Base-by-base conservation (phyloP, 768 basidiomycete genomes). In the Lenzites betulinus region DNA sequence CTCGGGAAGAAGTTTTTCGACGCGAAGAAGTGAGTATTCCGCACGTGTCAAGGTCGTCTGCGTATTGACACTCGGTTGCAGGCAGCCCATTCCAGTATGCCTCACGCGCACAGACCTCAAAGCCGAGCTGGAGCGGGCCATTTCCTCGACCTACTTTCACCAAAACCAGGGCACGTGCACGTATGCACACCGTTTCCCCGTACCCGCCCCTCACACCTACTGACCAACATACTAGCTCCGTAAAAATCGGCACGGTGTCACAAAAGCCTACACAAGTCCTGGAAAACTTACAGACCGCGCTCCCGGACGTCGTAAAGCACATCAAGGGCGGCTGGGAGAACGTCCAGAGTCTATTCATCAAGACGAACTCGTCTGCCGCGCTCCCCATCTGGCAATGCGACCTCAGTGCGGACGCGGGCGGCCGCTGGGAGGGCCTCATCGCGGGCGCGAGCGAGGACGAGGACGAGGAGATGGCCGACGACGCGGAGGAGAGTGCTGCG, bases 11-110 rank as follows among this genome's bases (percentile, higher is more conserved):
- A 89, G 67, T 98, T 93, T 84, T 94, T 98, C 67, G 84, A 92
- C 30, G 93, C 95, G 1, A 98, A 98, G 77, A 98, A 98, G 95
- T 97, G 66, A 64, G 91, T 67, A 4, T 58, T 15, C 23, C 55
- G 38, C 63, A 46, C 57, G 64, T n/a, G 64, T 64, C 18, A 44
- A 26, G 46, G 20, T 15, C 43, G 13, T 16, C 26, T 23, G n/a
- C 28, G 23, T 59, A 11, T 39, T 51, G 7, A 51, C 20, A n/a
- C 16, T 22, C 50, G 61, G 13, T 20, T 36, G 6, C 59, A 98
- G 95, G 76, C 93, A 96, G 73, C 97, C 97, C 1, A 92, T 98
- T 33, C 94, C 97, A 1, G 96, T 98, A n/a, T 88, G 85, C 64
- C 73, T 99, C 53, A 87, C 83, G 12, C 85, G 89, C 23, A 95